Base-by-base conservation (phyloP, 331 rosid species). In the Rosa hybrid region DNA sequence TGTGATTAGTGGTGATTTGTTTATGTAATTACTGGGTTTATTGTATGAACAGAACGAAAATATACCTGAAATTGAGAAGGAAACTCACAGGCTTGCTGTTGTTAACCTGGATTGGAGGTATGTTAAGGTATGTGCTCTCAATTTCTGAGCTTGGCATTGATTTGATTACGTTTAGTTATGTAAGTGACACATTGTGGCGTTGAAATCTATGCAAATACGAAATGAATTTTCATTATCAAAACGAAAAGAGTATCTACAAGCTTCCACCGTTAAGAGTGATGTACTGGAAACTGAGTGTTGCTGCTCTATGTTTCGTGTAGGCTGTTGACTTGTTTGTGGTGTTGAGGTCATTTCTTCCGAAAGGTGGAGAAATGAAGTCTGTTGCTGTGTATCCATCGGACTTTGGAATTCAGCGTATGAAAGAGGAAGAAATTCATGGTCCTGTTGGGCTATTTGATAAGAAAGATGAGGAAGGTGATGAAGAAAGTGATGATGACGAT, bases 51-150 rank as follows among this genome's bases (percentile, higher is more conserved):
- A 95, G 98, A 86, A 62, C 49, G 96, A 90, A 84, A 85, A 81
- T 77, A 63, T 95, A 71, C 84, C 86, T 0, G 86, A 81, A 85
- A 90, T 89, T 45, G 94, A 89, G 54, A 89, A 88, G 50, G 98
- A 91, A 80, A 95, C 98, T 4, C 86, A 74, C 73, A 87, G 97
- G 82, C 93, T 93, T 78, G 99, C 98, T 25, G 87, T 91, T 78
- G 94, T 93, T 86, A 89, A 95, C 78, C 84, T 93, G 99, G 99
- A 95, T 68, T 93, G 99, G 99, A 87, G 90, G 81, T 80, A 86
- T 80, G 90, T 95, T 30, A 93, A 89, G 93, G 99, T 95, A 87
- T 11, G 91, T 53, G 23, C 57, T 49, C 44, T 30, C 10, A 0
- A 60, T 16, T 13, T 38, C 60, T 14, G 25, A 42, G 41, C 69